phyloP scores from a whole-genome alignment of 768 basidiomycete genomes.

The Lactarius hatsudake region DNA sequence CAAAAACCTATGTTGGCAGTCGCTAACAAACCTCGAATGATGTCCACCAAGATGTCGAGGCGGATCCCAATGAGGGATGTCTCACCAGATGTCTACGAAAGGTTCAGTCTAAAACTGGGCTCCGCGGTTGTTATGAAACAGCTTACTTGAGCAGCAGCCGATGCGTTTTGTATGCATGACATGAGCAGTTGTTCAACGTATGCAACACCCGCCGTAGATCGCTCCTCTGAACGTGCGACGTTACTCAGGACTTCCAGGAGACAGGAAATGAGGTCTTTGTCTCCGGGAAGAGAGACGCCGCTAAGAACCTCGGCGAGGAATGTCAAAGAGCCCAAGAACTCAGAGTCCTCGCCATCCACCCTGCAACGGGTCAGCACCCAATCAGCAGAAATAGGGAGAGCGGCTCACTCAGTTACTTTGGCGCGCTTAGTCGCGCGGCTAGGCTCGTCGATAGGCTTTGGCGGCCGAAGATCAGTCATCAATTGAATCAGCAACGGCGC shows the following conservation, averaged over 20 bases:
- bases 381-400: background rate
- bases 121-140: background rate
- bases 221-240: slow-evolving; percentile 54
- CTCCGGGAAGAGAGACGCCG: slow-evolving; percentile 61
- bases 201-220: slow-evolving; percentile 60
- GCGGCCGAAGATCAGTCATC: slow-evolving; percentile 52
- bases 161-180: slow-evolving; percentile 69
- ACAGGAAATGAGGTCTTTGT: slow-evolving; percentile 64
- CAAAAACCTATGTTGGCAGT: slow-evolving; percentile 8
- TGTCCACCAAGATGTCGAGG: slow-evolving; percentile 81
- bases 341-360: background rate
- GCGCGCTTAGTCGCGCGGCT: slow-evolving; percentile 62
- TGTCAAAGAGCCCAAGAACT: slow-evolving; percentile 41
- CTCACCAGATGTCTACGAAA: slow-evolving; percentile 49
- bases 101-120: slow-evolving; percentile 1
- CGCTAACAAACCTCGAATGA: slow-evolving; percentile 64
- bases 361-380: slow-evolving; percentile 2
- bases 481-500: slow-evolving; percentile 52
- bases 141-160: slow-evolving; percentile 54
- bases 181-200: slow-evolving; percentile 84
- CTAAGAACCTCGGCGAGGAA: slow-evolving; percentile 70
- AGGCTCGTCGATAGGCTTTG: slow-evolving; percentile 39
- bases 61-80: slow-evolving; percentile 59
- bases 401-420: slow-evolving; percentile 53
- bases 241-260: slow-evolving; percentile 71